Conservation (phyloP, 441 rosid genomes). For the Eugenia klotzschiana region DNA sequence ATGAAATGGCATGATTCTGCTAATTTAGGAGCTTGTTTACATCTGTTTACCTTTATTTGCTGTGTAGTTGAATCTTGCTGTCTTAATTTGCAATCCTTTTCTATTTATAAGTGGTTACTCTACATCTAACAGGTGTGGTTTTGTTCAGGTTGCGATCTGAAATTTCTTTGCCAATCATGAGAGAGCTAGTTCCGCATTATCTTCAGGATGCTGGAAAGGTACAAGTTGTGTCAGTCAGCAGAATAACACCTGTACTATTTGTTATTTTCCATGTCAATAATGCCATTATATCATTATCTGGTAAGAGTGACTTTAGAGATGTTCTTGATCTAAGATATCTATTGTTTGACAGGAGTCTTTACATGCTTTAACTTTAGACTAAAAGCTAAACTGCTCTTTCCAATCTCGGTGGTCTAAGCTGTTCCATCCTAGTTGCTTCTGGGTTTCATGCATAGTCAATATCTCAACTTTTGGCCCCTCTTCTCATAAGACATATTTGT, state of each 20-base stretch:
- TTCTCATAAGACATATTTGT: background rate
- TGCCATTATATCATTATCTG: background rate
- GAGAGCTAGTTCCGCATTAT: constrained; percentile 94
- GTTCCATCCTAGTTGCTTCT: background rate
- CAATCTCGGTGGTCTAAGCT: background rate
- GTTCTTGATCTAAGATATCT: background rate
- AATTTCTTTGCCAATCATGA: constrained; percentile 86
- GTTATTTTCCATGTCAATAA: background rate
- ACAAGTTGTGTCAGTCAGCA: background rate
- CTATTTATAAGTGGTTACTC: background rate
- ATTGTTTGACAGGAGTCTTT: background rate
- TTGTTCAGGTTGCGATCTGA: constrained; percentile 77
- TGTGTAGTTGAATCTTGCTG: background rate
- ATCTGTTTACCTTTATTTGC: background rate
- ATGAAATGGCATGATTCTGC: background rate
- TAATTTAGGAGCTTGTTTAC: background rate
- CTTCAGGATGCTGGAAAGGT: constrained; percentile 93
- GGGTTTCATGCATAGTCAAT: background rate
- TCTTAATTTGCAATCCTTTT: background rate
- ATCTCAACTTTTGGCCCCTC: background rate
- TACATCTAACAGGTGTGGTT: background rate
- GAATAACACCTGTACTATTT: background rate
- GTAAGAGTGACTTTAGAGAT: background rate
- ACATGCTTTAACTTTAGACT: background rate
- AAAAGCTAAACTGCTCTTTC: background rate